A percentile compares a stretch with the other conserved stretches of the same genome.
Conservation (phyloP, 305 asterid genomes). For the Fraxinus dipetala region DNA sequence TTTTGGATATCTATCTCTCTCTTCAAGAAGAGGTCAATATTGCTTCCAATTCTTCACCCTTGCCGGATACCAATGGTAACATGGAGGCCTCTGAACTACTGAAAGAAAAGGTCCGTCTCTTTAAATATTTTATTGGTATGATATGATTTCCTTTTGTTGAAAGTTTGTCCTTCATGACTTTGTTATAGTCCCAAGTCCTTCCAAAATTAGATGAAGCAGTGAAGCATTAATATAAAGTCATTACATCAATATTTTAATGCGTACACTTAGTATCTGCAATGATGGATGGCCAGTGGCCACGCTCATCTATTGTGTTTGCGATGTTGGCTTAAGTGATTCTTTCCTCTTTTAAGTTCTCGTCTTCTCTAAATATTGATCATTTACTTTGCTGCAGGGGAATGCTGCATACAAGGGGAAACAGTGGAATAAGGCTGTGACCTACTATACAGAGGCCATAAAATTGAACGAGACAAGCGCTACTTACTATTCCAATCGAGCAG, state of each 20-base stretch:
- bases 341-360: background rate
- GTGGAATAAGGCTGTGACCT: conserved; percentile 85
- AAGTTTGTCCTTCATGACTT: background rate
- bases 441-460: conserved; percentile 79
- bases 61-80: conserved; percentile 50
- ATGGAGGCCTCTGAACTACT: conserved; percentile 76
- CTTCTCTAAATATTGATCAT: background rate
- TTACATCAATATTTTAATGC: background rate
- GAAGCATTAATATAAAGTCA: background rate
- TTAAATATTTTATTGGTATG: background rate
- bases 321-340: conserved; percentile 10
- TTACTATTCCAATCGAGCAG: conserved; percentile 87
- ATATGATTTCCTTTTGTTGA: background rate
- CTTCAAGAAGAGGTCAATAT: conserved; percentile 63
- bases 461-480: conserved; percentile 62
- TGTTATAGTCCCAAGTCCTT: conserved; percentile 17
- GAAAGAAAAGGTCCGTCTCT: conserved; percentile 73
- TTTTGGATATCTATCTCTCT: conserved; percentile 73
- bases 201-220: background rate
- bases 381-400: conserved; percentile 63
- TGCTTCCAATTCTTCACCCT: conserved; percentile 45
- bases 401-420: conserved; percentile 81
- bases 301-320: background rate
- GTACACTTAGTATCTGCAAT: background rate
- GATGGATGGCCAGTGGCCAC: background rate